Evolutionary conservation across 192 early-diverging fungal genomes (phyloP), one percentile per base, ranked within the genome.

Genomic region (Gryganskiella cystojenkinii): DNA sequence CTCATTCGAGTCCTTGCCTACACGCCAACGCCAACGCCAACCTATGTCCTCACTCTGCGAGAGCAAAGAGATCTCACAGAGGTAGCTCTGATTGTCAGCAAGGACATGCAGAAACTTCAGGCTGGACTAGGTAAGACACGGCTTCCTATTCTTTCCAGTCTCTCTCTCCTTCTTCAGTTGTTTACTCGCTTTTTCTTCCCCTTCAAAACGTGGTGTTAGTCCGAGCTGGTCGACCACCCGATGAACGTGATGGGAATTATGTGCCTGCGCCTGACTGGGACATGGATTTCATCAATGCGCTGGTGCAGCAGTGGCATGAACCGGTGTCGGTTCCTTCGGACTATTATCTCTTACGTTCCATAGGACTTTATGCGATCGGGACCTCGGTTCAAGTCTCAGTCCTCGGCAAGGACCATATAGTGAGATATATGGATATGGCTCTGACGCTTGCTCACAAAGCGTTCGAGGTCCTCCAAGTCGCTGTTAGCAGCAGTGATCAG

Each of bases 221-320:
- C 20, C 22, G 56, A 11, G 57, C 50, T 0, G 63, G 71, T 28
- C 37, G 71, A 27, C 71, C 71, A 8, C 71, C 71, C 17, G 56
- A 74, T 45, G 62, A 61, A 24, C 56, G 63, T 14, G 71, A 66
- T 46, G 46, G 49, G 0, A 49, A 52, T 0, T 65, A 40, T 31
- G 15, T 17, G 2, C 40, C 63, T 17, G 63, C 63, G 5, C 71
- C 71, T 22, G 64, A 74, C 49, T 74, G 71, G 71, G 63, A 74
- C 22, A 54, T 6, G 3, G 50, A 34, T 6, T 74, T 58, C 31
- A 19, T 74, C 2, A 22, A 17, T 25, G 50, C 10, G 0, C 30
- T 74, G 19, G 27, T 64, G 5, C 22, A 57, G 3, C 27, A 52
- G 10, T 74, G 71, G 71, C 24, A 56, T 35, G 56, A 74, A 27